phyloP scores from a whole-genome alignment of 1,284 basidiomycete genomes.

The Ganoderma multipileum region DNA sequence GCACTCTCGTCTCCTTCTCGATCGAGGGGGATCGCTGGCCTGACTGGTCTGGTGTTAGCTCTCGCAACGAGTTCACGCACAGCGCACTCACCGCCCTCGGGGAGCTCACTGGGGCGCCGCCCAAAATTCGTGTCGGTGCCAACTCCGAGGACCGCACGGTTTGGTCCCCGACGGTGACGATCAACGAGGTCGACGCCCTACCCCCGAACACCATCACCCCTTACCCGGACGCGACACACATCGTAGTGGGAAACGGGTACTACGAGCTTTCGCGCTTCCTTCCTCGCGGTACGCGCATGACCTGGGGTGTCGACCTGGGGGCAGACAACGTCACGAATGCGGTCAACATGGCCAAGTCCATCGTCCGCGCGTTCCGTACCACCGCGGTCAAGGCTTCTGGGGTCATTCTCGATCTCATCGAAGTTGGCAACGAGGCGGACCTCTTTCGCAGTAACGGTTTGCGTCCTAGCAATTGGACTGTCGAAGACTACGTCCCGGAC shows the following conservation, averaged over 20 bases:
- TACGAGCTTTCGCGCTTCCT: constrained; percentile 63
- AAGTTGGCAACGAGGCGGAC: constrained; percentile 62
- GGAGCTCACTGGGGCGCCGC: constrained; percentile 35
- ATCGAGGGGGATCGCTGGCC: not conserved
- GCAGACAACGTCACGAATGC: constrained; percentile 38
- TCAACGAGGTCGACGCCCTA: constrained; percentile 57
- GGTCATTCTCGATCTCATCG: constrained; percentile 39
- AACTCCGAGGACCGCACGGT: constrained; percentile 30
- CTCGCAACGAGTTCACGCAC: not conserved
- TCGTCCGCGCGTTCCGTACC: constrained; percentile 57
- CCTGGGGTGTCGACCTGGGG: constrained; percentile 73
- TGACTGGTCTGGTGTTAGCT: not conserved
- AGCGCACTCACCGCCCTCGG: not conserved
- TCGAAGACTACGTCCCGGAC: constrained; percentile 59
- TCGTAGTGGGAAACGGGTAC: constrained; percentile 62
- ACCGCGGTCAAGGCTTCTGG: constrained; percentile 47
- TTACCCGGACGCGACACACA: constrained; percentile 37
- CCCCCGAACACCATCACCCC: constrained; percentile 51
- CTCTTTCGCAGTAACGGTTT: constrained; percentile 59
- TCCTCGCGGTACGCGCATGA: constrained; percentile 60
- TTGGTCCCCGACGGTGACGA: constrained; percentile 8
- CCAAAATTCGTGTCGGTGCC: constrained; percentile 67
- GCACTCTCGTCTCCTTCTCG: not conserved
- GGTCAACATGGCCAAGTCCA: constrained; percentile 58
- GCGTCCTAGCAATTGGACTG: constrained; percentile 51